Percentiles rank a stretch among this genome's conserved stretches.
Evolutionary conservation across 1,284 basidiomycete species (phyloP).

Genomic region (Exsudoporus floridanus): DNA sequence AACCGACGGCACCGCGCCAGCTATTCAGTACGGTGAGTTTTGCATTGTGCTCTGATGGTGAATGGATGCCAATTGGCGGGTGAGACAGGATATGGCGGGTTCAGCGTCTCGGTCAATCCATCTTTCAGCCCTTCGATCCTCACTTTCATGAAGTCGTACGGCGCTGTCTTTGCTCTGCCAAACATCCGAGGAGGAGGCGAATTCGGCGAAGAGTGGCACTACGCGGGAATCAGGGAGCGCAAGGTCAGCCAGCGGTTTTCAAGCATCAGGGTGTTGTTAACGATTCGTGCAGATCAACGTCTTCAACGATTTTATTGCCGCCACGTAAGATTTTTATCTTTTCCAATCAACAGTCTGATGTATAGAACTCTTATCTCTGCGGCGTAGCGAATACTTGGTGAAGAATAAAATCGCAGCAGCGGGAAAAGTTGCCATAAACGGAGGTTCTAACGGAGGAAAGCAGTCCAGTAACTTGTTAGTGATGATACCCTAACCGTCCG

Average conservation of each 20-base stretch:
- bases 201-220: constrained; percentile 82
- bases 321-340: constrained; percentile 52
- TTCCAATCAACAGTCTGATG: neutral
- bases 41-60: neutral
- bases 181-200: constrained; percentile 84
- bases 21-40: constrained; percentile 70
- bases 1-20: constrained; percentile 76
- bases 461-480: constrained; percentile 1
- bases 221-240: constrained; percentile 65
- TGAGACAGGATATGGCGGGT: constrained; percentile 70
- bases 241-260: constrained; percentile 49
- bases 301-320: constrained; percentile 81
- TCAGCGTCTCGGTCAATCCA: constrained; percentile 71
- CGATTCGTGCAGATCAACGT: constrained; percentile 55
- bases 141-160: constrained; percentile 75
- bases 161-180: constrained; percentile 71
- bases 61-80: neutral
- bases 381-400: constrained; percentile 63
- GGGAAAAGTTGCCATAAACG: constrained; percentile 77
- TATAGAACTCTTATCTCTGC: neutral
- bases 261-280: neutral
- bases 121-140: constrained; percentile 73
- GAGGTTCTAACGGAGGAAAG: constrained; percentile 75
- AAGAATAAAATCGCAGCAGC: constrained; percentile 67
- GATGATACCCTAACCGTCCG: constrained; percentile 9